These are phyloP conservation scores for Phytophthora palmivora DNA, from an alignment of 352 stramenopile species.

Conservation along the genomic window DNA sequence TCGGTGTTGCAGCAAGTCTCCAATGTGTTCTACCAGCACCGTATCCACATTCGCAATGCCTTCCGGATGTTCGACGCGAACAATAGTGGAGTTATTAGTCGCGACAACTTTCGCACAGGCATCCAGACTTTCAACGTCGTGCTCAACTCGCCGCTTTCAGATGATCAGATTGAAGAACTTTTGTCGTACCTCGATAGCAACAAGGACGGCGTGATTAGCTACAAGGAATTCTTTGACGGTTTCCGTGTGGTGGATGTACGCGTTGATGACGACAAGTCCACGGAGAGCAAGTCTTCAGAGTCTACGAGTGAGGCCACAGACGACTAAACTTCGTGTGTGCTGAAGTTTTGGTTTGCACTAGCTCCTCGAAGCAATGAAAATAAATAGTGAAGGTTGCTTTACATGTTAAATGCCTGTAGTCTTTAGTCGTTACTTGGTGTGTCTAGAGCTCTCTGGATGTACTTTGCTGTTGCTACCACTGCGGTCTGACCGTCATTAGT, in stretches of 20 bases:
- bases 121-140: conserved; percentile 90
- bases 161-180: conserved; percentile 93
- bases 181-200: conserved; percentile 90
- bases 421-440: neutral
- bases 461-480: conserved; percentile 24
- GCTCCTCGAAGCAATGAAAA: conserved; percentile 10
- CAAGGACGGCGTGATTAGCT: conserved; percentile 91
- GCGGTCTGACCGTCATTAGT: conserved; percentile 7
- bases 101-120: conserved; percentile 87
- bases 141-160: conserved; percentile 90
- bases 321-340: conserved; percentile 11
- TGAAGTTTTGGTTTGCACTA: conserved; percentile 13
- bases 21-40: conserved; percentile 95
- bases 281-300: conserved; percentile 14
- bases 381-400: conserved; percentile 32
- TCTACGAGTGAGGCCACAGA: neutral
- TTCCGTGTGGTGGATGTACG: conserved; percentile 90
- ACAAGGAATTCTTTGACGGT: conserved; percentile 95
- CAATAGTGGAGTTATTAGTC: conserved; percentile 80
- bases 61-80: conserved; percentile 93
- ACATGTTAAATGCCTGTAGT: conserved; percentile 3
- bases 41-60: conserved; percentile 92
- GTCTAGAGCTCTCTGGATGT: conserved; percentile 28
- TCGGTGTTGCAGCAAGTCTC: conserved; percentile 93
- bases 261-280: conserved; percentile 47